phyloP scores from a whole-genome alignment of 495 filamentous ascomycete species.

The Neurospora cerealis region DNA sequence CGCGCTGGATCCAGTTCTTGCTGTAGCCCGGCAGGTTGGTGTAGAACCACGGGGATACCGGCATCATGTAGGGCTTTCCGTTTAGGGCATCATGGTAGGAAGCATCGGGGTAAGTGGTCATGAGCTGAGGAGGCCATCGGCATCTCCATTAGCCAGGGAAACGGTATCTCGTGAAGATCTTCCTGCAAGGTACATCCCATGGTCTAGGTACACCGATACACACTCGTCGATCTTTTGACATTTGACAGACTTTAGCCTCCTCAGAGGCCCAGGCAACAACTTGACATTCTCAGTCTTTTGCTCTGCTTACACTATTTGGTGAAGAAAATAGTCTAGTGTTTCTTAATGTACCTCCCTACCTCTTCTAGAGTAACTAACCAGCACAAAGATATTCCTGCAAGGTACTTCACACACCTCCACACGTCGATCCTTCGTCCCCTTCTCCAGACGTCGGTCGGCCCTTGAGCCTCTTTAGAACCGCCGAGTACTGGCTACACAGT shows the following conservation, averaged over 20 bases:
- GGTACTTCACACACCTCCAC: not conserved
- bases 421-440: not conserved
- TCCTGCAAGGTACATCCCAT: not conserved
- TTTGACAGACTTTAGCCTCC: too few species aligned
- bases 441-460: too few species aligned
- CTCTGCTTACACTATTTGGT: too few species aligned
- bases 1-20: constrained; percentile 62
- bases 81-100: constrained; percentile 10
- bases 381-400: not conserved
- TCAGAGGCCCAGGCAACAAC: too few species aligned
- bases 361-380: too few species aligned
- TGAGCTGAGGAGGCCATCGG: constrained; percentile 29
- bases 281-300: too few species aligned
- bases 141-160: constrained; percentile 4
- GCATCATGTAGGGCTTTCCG: constrained; percentile 48
- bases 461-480: not conserved
- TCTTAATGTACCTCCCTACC: too few species aligned
- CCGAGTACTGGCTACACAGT: not conserved
- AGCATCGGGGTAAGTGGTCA: constrained; percentile 26
- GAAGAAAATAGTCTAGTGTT: too few species aligned
- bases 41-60: constrained; percentile 64
- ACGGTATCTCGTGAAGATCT: too few species aligned
- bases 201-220: too few species aligned
- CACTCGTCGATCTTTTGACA: too few species aligned
- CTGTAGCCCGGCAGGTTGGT: constrained; percentile 45